phyloP scores from a whole-genome alignment of 768 basidiomycete species.

The Leccinellum luteum region DNA sequence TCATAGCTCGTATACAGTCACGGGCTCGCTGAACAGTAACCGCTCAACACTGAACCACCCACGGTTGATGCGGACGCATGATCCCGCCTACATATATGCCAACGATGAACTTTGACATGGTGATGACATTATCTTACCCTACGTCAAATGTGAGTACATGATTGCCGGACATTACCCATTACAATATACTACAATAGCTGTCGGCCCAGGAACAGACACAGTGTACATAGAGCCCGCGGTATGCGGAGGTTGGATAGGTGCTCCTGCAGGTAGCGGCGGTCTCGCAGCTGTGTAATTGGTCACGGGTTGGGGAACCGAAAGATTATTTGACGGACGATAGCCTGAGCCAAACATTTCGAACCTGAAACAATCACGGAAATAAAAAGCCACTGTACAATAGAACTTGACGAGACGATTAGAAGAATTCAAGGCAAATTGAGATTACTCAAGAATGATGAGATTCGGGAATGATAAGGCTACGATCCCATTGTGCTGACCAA shows the following conservation, averaged over 20 bases:
- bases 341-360: conserved; percentile 32
- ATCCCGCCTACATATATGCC: too few species aligned
- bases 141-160: not conserved
- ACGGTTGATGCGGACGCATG: too few species aligned
- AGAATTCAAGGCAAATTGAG: too few species aligned
- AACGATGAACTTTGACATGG: not conserved
- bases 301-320: conserved; percentile 16
- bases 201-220: too few species aligned
- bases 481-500: conserved; percentile 5
- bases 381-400: conserved; percentile 29
- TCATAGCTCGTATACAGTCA: too few species aligned
- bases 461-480: conserved; percentile 36
- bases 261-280: not conserved
- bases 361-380: conserved; percentile 18
- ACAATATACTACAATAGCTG: not conserved
- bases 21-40: too few species aligned
- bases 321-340: conserved; percentile 32
- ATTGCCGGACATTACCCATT: not conserved
- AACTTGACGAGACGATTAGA: conserved; percentile 22
- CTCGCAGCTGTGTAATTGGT: conserved; percentile 6
- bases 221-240: not conserved
- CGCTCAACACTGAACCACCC: too few species aligned
- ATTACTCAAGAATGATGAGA: conserved; percentile 32
- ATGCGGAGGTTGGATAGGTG: not conserved
- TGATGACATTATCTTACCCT: too few species aligned